Evolutionary conservation across 2,329 filamentous ascomycete species (phyloP), one percentile per base, ranked within the genome.

Genomic region (Botrytis sinoallii): DNA sequence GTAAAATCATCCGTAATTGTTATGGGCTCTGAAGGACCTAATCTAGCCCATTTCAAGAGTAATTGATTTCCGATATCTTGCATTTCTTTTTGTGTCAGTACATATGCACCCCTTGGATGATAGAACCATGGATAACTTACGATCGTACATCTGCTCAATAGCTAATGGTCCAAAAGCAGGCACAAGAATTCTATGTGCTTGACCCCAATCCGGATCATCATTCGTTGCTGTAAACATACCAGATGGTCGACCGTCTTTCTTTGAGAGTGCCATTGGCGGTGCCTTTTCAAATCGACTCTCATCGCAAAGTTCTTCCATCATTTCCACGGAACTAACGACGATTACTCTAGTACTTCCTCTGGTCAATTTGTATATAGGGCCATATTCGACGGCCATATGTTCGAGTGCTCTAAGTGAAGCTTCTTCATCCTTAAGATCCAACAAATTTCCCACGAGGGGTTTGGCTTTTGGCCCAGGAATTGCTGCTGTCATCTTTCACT

Each of bases 81-180:
- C 88, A 91, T 90, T 78, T 90, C 88, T 70, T 18, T 44, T 32
- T 14, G 20, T n/a, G 16, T 70, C 40, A 70, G 40, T 38, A 25
- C 3, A 4, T 25, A 35, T 61, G 16, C 12, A 10, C 5, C 35
- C 35, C n/a, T 10, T 20, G 2, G 12, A 18, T n/a, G 2, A 16
- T 5, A 42, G 22, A 52, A 4, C 4, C 14, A 2, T 25, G 18
- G 38, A 25, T 38, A n/a, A 20, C 46, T n/a, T 40, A 75, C 74
- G 66, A 74, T 87, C 84, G 75, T 91, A 93, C 90, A 92, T 92
- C 75, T 83, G 84, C 57, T 88, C 85, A 77, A 93, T 92, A 1
- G 87, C 85, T 46, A 92, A 81, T 0, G 91, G 91, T 0, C 91
- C 91, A 79, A 93, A 92, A 2, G 89, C 90, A 0, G 91, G 90